Evolutionary conservation across 345 rosid genomes (phyloP).

Genomic region (Linum usitatissimum): DNA sequence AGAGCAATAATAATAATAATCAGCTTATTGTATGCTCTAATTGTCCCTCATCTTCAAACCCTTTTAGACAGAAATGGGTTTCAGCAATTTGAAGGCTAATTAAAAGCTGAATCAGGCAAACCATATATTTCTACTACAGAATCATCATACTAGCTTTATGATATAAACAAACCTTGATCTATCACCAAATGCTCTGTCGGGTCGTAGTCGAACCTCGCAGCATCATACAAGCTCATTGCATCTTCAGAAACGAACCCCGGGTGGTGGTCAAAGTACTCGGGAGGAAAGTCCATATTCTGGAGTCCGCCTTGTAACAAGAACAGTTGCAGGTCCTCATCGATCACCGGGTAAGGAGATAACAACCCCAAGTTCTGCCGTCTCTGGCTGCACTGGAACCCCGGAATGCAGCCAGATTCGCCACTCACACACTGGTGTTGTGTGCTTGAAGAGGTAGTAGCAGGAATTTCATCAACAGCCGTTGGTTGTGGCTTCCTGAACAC

Average conservation of each 20-base stretch:
- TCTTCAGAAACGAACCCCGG: slow-evolving; percentile 29
- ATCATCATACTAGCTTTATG: slow-evolving; percentile 17
- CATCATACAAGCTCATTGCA: slow-evolving; percentile 39
- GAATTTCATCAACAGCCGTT: slow-evolving; percentile 24
- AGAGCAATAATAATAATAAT: too few species aligned
- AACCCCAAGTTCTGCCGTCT: slow-evolving; percentile 29
- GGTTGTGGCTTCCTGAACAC: slow-evolving; percentile 28
- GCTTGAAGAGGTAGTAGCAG: slow-evolving; percentile 19
- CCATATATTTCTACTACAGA: too few species aligned
- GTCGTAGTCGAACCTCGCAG: slow-evolving; percentile 48
- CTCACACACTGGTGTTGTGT: slow-evolving; percentile 26
- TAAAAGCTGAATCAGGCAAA: too few species aligned
- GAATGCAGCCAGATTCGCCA: slow-evolving; percentile 21
- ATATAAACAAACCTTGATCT: slow-evolving; percentile 63
- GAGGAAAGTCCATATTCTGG: slow-evolving; percentile 31
- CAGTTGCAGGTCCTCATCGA: slow-evolving; percentile 37
- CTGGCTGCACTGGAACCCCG: slow-evolving; percentile 27
- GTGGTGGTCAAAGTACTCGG: slow-evolving; percentile 26
- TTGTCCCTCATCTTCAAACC: too few species aligned
- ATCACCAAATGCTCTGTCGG: slow-evolving; percentile 44
- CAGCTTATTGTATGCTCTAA: too few species aligned
- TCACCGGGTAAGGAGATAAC: slow-evolving; percentile 20
- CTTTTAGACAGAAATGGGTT: too few species aligned
- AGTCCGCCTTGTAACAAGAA: slow-evolving; percentile 45
- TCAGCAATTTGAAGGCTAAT: too few species aligned